These are phyloP conservation scores for Plasmodium falciparum DNA, from an alignment of 169 alveolate species.

Conservation along the genomic window DNA sequence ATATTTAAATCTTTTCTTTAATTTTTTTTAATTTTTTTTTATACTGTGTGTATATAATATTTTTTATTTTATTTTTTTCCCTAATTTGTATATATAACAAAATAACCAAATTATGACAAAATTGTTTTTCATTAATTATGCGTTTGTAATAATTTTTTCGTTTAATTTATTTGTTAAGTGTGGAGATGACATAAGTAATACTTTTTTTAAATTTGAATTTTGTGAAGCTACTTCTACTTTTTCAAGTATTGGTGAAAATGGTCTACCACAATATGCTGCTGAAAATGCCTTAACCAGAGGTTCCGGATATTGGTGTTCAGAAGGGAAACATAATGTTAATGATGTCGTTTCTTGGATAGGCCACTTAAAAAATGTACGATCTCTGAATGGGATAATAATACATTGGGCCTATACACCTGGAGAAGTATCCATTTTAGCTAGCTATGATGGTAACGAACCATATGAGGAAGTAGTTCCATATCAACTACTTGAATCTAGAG, in stretches of 20 bases:
- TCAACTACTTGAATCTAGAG: slow-evolving; percentile 79
- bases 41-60: slow-evolving; percentile 11
- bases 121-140: slow-evolving; percentile 39
- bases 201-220: slow-evolving; percentile 67
- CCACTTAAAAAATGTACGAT: slow-evolving; percentile 79
- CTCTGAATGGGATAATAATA: slow-evolving; percentile 69
- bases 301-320: slow-evolving; percentile 87
- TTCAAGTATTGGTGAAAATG: slow-evolving; percentile 81
- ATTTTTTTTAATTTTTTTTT: no score
- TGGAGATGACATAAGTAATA: slow-evolving; percentile 66
- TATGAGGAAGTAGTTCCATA: slow-evolving; percentile 85
- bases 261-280: slow-evolving; percentile 85
- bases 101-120: slow-evolving; percentile 48
- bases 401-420: slow-evolving; percentile 77
- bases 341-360: slow-evolving; percentile 80
- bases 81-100: neutral
- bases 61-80: slow-evolving; percentile 34
- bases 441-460: slow-evolving; percentile 78
- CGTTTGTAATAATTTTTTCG: slow-evolving; percentile 18
- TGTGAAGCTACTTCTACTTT: slow-evolving; percentile 66
- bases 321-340: slow-evolving; percentile 81
- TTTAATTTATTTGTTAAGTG: slow-evolving; percentile 50
- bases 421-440: slow-evolving; percentile 80
- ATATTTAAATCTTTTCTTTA: no score
- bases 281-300: slow-evolving; percentile 85